Conservation (phyloP, 352 stramenopile genomes). For the Lagenidium sp. region DNA sequence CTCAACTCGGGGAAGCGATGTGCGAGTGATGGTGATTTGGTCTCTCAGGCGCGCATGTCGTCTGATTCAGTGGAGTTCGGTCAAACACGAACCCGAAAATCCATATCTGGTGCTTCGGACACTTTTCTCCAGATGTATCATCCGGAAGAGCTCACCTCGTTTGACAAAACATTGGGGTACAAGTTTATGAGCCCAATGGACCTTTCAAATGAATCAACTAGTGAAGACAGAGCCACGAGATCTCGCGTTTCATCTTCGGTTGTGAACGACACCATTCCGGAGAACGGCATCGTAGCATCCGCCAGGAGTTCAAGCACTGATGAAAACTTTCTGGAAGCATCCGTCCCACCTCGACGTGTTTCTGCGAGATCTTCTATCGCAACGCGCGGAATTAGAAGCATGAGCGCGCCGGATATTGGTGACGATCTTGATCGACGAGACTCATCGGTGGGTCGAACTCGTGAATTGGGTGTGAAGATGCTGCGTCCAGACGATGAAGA, state of each 20-base stretch:
- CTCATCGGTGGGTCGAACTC: no score
- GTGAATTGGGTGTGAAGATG: no score
- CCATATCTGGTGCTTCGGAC: conserved; percentile 36
- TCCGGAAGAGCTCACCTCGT: conserved; percentile 76
- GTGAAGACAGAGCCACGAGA: conserved; percentile 37
- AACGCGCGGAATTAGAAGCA: conserved; percentile 43
- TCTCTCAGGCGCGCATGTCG: not conserved
- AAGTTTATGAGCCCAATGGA: conserved; percentile 85
- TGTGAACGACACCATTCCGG: no score
- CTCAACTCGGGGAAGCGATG: no score
- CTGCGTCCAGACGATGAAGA: no score
- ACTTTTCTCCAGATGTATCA: conserved; percentile 83
- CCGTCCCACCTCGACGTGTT: not conserved
- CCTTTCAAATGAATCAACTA: conserved; percentile 49
- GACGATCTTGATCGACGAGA: conserved; percentile 49
- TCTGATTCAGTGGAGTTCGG: not conserved
- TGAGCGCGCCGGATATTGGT: conserved; percentile 65
- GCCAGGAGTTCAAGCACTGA: not conserved
- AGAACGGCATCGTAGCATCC: no score
- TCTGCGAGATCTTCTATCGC: conserved; percentile 1
- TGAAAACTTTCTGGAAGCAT: conserved; percentile 8
- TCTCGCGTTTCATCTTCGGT: no score
- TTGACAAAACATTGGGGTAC: conserved; percentile 79
- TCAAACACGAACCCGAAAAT: conserved; percentile 6
- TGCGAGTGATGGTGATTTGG: no score